Evolutionary conservation across 73 alveolate genomes (phyloP), one percentile per base, ranked within the genome.

Genomic region (Stentor roeselii): DNA sequence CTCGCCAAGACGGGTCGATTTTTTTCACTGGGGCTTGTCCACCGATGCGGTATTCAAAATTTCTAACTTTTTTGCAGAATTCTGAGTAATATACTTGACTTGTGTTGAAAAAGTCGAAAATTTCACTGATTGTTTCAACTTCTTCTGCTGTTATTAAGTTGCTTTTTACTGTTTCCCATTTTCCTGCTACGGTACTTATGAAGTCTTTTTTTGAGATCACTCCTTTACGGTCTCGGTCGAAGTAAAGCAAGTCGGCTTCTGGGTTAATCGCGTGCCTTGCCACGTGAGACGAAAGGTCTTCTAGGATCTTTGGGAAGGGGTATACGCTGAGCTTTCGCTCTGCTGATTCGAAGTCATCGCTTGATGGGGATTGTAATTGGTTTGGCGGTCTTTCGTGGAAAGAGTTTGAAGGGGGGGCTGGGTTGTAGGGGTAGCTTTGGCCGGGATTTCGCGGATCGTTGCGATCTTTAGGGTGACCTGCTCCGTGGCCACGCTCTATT

Each of bases 1-100:
- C 80, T 67, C 37, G 21, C 37, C 80, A 67, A 21, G 37, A 14
- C 1, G 80, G 80, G 80, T 67, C 80, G 41, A 67, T 2, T 34
- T 67, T 67, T n/a, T n/a, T 21, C n/a, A 2, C 80, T 11, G 11
- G 11, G 14, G 21, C n/a, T 34, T n/a, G 80, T 21, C 80, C 80
- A 11, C 67, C 67, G 21, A 50, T 50, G 30, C 67, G 6, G 21
- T 50, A 50, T 50, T 50, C 67, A 50, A 21, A 21, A 50, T 50
- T 50, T 50, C 67, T 50, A 50, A 50, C 21, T 50, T 50, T 50
- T 50, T 50, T 50, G 21, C 67, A 50, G 67, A 50, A 50, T 50
- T 50, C 67, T 6, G 21, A 6, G 21, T 50, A 50, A 50, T 50
- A 50, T 11, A 50, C 21, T 11, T 50, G 21, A 50, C 21, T 50